Evolutionary conservation across 805 yeast species (phyloP).

Genomic region (Hanseniaspora taiwanica): DNA sequence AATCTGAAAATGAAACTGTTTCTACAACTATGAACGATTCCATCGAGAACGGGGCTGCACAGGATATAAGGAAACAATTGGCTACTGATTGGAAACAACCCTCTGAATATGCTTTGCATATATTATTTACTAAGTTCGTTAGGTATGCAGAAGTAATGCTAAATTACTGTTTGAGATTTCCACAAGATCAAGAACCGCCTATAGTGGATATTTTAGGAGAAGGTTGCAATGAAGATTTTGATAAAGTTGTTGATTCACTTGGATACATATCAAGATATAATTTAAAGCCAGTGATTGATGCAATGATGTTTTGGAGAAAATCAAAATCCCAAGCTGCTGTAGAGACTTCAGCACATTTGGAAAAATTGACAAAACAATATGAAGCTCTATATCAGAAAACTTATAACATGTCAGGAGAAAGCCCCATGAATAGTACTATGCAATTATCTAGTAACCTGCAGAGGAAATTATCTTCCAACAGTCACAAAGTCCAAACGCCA

Average conservation of each 20-base stretch:
- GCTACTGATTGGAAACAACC: constrained; percentile 46
- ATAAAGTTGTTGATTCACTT: constrained; percentile 68
- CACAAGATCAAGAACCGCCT: constrained; percentile 60
- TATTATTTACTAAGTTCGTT: constrained; percentile 89
- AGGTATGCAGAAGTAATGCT: constrained; percentile 85
- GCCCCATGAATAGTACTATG: too few species aligned
- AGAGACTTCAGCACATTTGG: constrained; percentile 41
- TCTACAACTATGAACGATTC: neutral
- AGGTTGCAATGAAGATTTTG: constrained; percentile 79
- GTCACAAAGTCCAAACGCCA: too few species aligned
- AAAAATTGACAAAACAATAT: constrained; percentile 27
- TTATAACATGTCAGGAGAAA: too few species aligned
- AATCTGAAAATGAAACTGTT: neutral
- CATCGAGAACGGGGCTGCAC: neutral
- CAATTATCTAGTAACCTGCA: too few species aligned
- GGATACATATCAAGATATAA: constrained; percentile 84
- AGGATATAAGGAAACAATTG: neutral
- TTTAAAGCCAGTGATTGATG: constrained; percentile 93
- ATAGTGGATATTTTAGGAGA: constrained; percentile 66
- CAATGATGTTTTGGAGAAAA: constrained; percentile 97
- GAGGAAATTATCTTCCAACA: too few species aligned
- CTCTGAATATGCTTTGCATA: constrained; percentile 86
- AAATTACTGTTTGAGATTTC: constrained; percentile 51
- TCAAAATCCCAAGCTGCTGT: constrained; percentile 79
- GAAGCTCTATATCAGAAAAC: constrained; percentile 8